Evolutionary conservation across 2,329 filamentous ascomycete genomes (phyloP), one percentile per base, ranked within the genome.

Genomic region (Epichloe festucae): DNA sequence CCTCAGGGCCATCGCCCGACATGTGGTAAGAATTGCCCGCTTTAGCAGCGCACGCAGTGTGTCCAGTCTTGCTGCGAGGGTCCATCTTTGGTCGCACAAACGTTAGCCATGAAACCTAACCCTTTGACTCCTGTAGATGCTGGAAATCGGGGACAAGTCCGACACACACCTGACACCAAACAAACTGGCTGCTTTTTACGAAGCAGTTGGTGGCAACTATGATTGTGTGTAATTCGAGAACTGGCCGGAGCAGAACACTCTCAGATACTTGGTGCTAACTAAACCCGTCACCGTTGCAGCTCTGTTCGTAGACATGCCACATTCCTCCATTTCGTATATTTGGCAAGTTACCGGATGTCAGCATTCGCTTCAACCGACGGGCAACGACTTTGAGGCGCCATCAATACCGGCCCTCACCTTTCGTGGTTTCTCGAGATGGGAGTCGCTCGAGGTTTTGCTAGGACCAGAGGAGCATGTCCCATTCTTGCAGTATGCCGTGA

Each of bases 301-400:
- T 23, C 78, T 97, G 50, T 97, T 97, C 65, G 73, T 91, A 42
- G 76, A 84, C 3, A 87, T 85, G 36, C 82, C 85, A 19, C 71
- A 83, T 54, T 72, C 81, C 39, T 84, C 85, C 43, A 82, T 98
- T 56, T 93, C 90, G 31, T 94, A 89, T 70, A 93, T 96, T 57
- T 97, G 94, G 75, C 86, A 89, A 62, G 87, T 87, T 7, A 80
- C 95, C 49, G 93, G 91, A 59, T 96, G 91, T 65, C 86, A 89
- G 60, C 91, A 97, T 69, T 83, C 82, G 48, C 75, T 97, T 31
- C 87, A 94, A 58, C 88, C 88, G 1, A 79, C 80, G 46, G 78
- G 81, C 40, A 77, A 83, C 59, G 79, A 87, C 56, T 96, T 87
- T 64, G 78, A 77, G 3, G 73, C 82, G 0, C 93, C 91, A 0